phyloP scores from a whole-genome alignment of 2,329 filamentous ascomycete genomes.

The Pseudopyricularia javanii region DNA sequence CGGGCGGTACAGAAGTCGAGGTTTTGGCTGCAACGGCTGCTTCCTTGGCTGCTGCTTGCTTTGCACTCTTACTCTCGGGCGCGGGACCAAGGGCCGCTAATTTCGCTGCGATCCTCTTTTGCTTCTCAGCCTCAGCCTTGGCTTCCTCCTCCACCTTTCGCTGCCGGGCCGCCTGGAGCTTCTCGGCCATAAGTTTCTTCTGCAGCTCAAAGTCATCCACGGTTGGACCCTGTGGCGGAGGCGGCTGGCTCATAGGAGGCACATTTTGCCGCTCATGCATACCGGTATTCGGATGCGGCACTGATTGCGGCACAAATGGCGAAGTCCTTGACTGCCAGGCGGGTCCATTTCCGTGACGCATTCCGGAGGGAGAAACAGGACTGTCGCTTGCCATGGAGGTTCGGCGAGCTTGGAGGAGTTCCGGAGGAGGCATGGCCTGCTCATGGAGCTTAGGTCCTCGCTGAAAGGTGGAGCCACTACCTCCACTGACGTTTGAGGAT shows the following conservation, averaged over 20 bases:
- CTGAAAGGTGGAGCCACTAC: constrained; percentile 58
- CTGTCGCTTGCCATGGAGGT: constrained; percentile 38
- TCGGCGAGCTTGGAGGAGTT: constrained; percentile 30
- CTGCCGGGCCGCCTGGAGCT: constrained; percentile 56
- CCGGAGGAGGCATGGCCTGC: constrained; percentile 25
- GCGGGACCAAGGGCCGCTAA: constrained; percentile 57
- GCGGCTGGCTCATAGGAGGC: not conserved
- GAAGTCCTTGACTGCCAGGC: constrained; percentile 24
- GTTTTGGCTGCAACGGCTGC: constrained; percentile 12
- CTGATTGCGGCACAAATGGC: constrained; percentile 1
- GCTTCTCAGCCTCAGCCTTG: constrained; percentile 58
- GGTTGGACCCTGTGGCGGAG: constrained; percentile 12
- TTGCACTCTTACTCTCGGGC: constrained; percentile 45
- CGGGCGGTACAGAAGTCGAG: constrained; percentile 9
- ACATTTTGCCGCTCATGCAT: constrained; percentile 15
- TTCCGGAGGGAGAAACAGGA: constrained; percentile 32
- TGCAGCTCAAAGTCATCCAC: constrained; percentile 50
- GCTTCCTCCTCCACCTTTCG: constrained; percentile 56
- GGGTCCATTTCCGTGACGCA: constrained; percentile 25
- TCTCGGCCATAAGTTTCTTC: constrained; percentile 63
- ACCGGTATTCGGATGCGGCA: constrained; percentile 1
- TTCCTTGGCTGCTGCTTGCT: constrained; percentile 38
- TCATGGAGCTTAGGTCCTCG: constrained; percentile 36
- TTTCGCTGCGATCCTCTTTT: constrained; percentile 61
- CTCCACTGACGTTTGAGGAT: constrained; percentile 85